phyloP scores from a whole-genome alignment of 768 basidiomycete genomes.

The Agrocybe chaxingu region DNA sequence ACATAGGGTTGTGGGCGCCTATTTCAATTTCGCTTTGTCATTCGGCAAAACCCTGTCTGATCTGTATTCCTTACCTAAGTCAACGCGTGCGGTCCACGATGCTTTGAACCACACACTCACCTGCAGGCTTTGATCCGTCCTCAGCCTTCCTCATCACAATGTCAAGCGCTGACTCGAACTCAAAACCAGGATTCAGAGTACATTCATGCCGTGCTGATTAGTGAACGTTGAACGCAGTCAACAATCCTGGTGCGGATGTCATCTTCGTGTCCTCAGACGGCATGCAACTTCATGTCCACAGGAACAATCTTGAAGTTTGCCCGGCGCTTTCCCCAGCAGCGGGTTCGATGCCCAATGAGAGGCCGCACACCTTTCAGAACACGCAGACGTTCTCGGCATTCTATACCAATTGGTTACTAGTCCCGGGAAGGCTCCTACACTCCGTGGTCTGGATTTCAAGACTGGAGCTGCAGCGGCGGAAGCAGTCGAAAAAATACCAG shows the following conservation, averaged over 20 bases:
- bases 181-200: too few species aligned
- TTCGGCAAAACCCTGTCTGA: too few species aligned
- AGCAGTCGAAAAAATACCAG: conserved; percentile 20
- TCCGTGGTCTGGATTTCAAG: conserved; percentile 14
- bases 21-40: too few species aligned
- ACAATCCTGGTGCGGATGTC: conserved; percentile 21
- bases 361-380: neutral
- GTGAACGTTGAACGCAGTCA: conserved; percentile 11
- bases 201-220: too few species aligned
- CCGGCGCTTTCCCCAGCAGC: conserved; percentile 21
- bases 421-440: conserved; percentile 18
- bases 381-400: neutral
- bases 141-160: too few species aligned
- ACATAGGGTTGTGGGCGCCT: too few species aligned
- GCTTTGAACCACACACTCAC: too few species aligned
- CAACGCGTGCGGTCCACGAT: too few species aligned
- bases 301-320: conserved; percentile 20
- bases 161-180: too few species aligned
- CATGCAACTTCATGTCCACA: conserved; percentile 21
- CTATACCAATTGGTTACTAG: neutral
- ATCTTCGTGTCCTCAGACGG: conserved; percentile 20
- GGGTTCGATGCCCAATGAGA: conserved; percentile 11
- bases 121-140: too few species aligned
- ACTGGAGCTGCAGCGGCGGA: conserved; percentile 14
- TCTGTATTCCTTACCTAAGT: too few species aligned